These are phyloP conservation scores for Silene coronaria DNA, from an alignment of 179 eudicot species.

Conservation along the genomic window DNA sequence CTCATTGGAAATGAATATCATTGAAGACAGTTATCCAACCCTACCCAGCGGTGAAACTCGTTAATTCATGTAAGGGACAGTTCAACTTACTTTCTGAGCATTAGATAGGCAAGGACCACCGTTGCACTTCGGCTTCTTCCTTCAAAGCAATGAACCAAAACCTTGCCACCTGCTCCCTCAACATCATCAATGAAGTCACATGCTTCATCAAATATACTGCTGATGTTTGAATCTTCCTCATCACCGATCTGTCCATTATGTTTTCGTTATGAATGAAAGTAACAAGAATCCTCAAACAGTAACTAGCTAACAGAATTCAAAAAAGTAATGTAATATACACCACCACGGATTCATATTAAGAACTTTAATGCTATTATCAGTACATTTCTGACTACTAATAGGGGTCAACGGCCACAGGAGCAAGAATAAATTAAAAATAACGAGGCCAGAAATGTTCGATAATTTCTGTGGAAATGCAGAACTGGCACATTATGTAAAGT, in stretches of 20 bases:
- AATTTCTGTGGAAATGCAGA: background rate
- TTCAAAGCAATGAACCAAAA: constrained; percentile 98
- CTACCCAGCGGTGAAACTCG: too few relatives aligned
- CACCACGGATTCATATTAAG: background rate
- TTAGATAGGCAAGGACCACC: constrained; percentile 77
- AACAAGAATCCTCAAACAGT: background rate
- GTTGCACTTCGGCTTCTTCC: constrained; percentile 99
- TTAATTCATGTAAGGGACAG: background rate
- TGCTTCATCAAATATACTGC: constrained; percentile 72
- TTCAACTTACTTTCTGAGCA: constrained; percentile 80
- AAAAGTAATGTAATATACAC: background rate
- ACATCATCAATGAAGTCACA: constrained; percentile 70
- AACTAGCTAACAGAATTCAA: background rate
- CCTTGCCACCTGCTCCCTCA: constrained; percentile 69
- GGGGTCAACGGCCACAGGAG: background rate
- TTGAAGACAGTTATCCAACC: too few relatives aligned
- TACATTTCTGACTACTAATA: background rate
- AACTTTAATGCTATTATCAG: background rate
- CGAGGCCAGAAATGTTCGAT: too few relatives aligned
- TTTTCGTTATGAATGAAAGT: background rate
- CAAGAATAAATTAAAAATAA: background rate
- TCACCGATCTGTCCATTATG: constrained; percentile 58
- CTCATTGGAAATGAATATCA: too few relatives aligned
- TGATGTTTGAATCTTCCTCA: constrained; percentile 79
- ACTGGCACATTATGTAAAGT: background rate